These are phyloP conservation scores for Leccinellum luteum DNA, from an alignment of 768 basidiomycete species.

Conservation along the genomic window DNA sequence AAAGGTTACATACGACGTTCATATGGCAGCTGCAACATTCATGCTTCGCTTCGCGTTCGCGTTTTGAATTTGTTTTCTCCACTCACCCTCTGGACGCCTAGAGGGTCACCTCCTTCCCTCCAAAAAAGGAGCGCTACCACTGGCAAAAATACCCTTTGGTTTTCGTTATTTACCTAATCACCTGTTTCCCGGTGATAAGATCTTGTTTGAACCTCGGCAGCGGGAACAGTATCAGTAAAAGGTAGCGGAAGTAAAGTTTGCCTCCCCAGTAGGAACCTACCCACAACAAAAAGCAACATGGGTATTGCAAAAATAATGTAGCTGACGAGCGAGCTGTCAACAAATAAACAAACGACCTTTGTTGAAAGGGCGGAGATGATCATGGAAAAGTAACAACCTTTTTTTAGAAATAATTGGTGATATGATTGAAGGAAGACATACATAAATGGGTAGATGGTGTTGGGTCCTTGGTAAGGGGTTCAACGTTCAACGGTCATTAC, in stretches of 20 bases:
- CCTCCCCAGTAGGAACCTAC: constrained; percentile 10
- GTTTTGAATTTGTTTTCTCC: not conserved
- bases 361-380: constrained; percentile 24
- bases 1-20: not conserved
- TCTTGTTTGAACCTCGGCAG: constrained; percentile 46
- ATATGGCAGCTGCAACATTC: not conserved
- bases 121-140: constrained; percentile 6
- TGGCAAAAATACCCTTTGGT: too few species aligned
- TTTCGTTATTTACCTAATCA: constrained; percentile 53
- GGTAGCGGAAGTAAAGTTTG: constrained; percentile 26
- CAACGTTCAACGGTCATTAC: constrained; percentile 4
- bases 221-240: constrained; percentile 24
- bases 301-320: not conserved
- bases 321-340: not conserved
- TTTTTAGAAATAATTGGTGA: constrained; percentile 26
- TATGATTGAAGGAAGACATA: constrained; percentile 58
- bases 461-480: constrained; percentile 13
- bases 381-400: constrained; percentile 11
- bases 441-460: constrained; percentile 38
- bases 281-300: not conserved
- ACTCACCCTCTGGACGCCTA: not conserved
- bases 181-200: constrained; percentile 53
- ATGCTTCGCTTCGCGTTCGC: not conserved
- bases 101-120: constrained; percentile 2
- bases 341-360: not conserved